Conservation (phyloP, 2,329 filamentous ascomycete genomes). For the Torrubiella hemipterigena region DNA sequence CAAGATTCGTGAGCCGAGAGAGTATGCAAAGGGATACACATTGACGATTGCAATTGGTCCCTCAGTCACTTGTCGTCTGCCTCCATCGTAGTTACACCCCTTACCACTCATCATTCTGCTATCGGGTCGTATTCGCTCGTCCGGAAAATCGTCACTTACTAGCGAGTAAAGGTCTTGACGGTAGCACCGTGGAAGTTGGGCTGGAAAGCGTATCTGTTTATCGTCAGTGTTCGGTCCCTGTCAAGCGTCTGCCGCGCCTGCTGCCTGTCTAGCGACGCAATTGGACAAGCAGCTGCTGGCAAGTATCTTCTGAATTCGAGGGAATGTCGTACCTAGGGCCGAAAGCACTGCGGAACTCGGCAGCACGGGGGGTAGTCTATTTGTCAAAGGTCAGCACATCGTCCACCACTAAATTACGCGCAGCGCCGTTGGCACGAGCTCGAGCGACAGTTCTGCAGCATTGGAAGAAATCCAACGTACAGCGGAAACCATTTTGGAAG, state of each 20-base stretch:
- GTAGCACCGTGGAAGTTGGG: conserved; percentile 43
- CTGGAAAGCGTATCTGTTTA: conserved; percentile 50
- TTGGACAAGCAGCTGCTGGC: not conserved
- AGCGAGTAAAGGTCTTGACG: conserved; percentile 27
- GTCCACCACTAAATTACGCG: conserved; percentile 7
- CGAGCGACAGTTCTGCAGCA: not conserved
- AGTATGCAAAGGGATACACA: too few species aligned
- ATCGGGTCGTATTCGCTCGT: too few species aligned
- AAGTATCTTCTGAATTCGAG: too few species aligned
- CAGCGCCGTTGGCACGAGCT: not conserved
- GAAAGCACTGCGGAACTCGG: conserved; percentile 48
- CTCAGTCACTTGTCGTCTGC: too few species aligned
- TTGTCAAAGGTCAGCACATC: conserved; percentile 15
- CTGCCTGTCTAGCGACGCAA: not conserved
- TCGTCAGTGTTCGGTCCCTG: too few species aligned
- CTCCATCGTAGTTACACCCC: too few species aligned
- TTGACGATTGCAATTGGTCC: too few species aligned
- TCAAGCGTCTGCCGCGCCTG: too few species aligned
- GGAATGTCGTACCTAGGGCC: conserved; percentile 47
- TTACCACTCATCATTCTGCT: too few species aligned
- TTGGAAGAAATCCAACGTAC: conserved; percentile 15
- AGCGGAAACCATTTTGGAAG: conserved; percentile 26
- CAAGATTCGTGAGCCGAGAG: too few species aligned
- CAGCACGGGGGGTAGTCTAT: conserved; percentile 34
- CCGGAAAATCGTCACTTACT: too few species aligned